These are phyloP conservation scores for Colletotrichum acutatum DNA, from an alignment of 2,329 filamentous ascomycete genomes.

Conservation along the genomic window DNA sequence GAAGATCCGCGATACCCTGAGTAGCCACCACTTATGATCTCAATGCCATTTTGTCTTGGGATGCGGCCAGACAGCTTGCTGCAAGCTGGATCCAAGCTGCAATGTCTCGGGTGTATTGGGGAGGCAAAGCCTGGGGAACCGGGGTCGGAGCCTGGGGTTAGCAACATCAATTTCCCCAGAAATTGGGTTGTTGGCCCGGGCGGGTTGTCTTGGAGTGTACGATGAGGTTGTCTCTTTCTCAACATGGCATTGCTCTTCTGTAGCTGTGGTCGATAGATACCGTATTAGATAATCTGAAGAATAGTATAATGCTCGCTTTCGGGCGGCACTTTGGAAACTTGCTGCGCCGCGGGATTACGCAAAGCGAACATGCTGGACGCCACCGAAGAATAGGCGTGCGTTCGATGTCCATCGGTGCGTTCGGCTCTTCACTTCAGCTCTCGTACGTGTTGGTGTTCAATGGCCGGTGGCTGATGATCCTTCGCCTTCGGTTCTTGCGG, in stretches of 20 bases:
- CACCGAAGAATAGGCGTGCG: not conserved
- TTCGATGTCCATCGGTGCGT: not conserved
- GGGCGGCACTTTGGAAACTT: not conserved
- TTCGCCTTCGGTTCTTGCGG: not conserved
- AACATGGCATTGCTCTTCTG: not conserved
- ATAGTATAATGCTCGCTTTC: not conserved
- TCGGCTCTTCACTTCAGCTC: not conserved
- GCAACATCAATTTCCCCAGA: not conserved
- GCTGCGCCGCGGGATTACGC: slow-evolving; percentile 14
- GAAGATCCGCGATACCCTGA: too few species aligned
- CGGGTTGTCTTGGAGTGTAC: not conserved
- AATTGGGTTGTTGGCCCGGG: not conserved
- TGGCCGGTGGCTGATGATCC: not conserved
- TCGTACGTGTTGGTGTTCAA: not conserved
- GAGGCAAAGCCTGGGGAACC: not conserved
- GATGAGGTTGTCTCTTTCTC: not conserved
- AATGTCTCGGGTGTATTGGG: not conserved
- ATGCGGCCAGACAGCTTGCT: not conserved
- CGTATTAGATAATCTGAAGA: not conserved
- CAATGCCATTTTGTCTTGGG: too few species aligned
- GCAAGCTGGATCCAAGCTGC: not conserved
- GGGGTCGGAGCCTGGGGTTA: not conserved
- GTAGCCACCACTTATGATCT: too few species aligned
- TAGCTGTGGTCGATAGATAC: not conserved
- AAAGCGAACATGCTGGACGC: not conserved